Evolutionary conservation across 306 rosid species (phyloP).

Genomic region (Lithocarpus polystachyus): DNA sequence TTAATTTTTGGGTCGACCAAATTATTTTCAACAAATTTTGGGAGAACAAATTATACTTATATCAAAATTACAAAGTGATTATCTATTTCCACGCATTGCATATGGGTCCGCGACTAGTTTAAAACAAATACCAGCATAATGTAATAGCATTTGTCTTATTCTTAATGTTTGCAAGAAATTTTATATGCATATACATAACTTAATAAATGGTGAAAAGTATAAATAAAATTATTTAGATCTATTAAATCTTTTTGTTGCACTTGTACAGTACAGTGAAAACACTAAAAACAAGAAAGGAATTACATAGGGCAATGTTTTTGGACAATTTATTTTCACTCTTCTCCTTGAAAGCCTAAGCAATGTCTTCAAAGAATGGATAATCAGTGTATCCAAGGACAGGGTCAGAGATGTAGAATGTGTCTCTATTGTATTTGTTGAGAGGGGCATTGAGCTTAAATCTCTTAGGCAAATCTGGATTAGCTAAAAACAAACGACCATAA

Average conservation of each 20-base stretch:
- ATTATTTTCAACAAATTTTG: too few relatives aligned
- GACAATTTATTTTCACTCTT: background rate
- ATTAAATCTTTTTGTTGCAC: background rate
- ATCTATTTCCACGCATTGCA: too few relatives aligned
- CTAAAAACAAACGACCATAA: slow-evolving; percentile 47
- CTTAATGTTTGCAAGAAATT: too few relatives aligned
- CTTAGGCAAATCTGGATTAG: slow-evolving; percentile 71
- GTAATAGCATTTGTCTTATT: too few relatives aligned
- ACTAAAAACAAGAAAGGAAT: background rate
- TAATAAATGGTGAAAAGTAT: too few relatives aligned
- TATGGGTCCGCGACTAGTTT: too few relatives aligned
- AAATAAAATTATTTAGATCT: background rate
- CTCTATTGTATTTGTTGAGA: slow-evolving; percentile 49
- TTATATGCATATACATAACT: too few relatives aligned
- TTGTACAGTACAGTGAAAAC: background rate
- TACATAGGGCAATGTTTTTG: too few relatives aligned
- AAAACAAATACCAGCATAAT: too few relatives aligned
- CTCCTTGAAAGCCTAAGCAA: background rate
- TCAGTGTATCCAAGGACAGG: slow-evolving; percentile 61
- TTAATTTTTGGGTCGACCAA: too few relatives aligned
- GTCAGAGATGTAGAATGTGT: slow-evolving; percentile 45
- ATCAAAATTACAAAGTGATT: too few relatives aligned
- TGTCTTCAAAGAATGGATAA: slow-evolving; percentile 54
- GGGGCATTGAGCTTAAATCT: slow-evolving; percentile 57
- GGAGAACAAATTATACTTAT: too few relatives aligned